Conservation (phyloP, 2,329 filamentous ascomycete genomes). For the Aureobasidium sp. region DNA sequence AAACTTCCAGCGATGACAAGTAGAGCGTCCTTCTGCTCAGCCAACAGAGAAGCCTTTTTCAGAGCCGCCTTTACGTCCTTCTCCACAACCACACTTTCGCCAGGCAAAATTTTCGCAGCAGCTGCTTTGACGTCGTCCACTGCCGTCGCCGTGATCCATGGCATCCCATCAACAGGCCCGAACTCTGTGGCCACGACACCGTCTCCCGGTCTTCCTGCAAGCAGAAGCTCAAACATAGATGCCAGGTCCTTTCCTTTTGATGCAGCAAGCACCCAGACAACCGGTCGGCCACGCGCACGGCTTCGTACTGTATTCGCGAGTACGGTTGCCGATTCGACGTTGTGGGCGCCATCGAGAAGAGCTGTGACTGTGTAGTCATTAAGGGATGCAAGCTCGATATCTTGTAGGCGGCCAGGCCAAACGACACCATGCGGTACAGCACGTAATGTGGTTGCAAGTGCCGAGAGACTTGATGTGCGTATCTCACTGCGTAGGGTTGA, state of each 20-base stretch:
- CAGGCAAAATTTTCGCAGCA: conserved; percentile 16
- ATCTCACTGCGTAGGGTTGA: neutral
- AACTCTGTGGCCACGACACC: conserved; percentile 70
- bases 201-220: conserved; percentile 54
- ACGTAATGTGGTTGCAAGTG: conserved; percentile 1
- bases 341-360: conserved; percentile 88
- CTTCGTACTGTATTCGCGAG: conserved; percentile 59
- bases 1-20: conserved; percentile 73
- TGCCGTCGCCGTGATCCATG: conserved; percentile 54
- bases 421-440: neutral
- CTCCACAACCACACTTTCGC: conserved; percentile 20
- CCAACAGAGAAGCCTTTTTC: conserved; percentile 43
- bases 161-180: conserved; percentile 76
- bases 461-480: conserved; percentile 17
- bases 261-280: conserved; percentile 82
- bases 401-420: conserved; percentile 63
- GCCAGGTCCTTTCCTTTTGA: conserved; percentile 68
- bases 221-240: conserved; percentile 58
- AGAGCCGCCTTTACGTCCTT: conserved; percentile 47
- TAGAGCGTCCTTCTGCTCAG: conserved; percentile 34
- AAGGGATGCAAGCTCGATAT: conserved; percentile 46
- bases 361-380: conserved; percentile 42
- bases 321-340: conserved; percentile 69
- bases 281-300: conserved; percentile 31
- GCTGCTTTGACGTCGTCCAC: conserved; percentile 6